A percentile compares a stretch with the other conserved stretches of the same genome.
phyloP scores from a whole-genome alignment of 2,329 filamentous ascomycete species.

The Botrytis deweyae region DNA sequence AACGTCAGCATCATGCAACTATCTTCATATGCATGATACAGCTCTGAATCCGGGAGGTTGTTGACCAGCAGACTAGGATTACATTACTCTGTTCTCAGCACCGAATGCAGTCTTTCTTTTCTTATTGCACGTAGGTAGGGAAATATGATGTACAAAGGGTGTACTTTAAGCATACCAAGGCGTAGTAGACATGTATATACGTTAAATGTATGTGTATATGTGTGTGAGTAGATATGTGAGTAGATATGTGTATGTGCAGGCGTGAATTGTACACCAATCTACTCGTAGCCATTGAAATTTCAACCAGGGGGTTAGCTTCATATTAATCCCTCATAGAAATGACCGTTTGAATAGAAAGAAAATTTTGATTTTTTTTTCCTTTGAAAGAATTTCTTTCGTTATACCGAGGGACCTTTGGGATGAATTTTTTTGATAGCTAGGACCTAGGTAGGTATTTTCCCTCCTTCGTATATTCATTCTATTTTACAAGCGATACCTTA shows the following conservation, averaged over 20 bases:
- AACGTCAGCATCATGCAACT: constrained; percentile 10
- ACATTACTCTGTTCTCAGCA: neutral
- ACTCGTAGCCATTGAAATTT: neutral
- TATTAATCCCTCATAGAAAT: constrained; percentile 16
- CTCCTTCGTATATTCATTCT: too few species aligned
- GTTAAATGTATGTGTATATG: neutral
- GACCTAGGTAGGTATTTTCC: neutral
- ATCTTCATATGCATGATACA: constrained; percentile 2
- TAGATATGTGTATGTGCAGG: neutral
- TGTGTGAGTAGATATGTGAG: neutral
- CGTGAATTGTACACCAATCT: neutral
- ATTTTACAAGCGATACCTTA: neutral
- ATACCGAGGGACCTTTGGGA: neutral
- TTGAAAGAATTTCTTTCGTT: constrained; percentile 1
- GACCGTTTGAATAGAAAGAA: neutral
- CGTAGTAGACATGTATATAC: neutral
- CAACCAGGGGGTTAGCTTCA: neutral
- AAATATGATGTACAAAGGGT: neutral
- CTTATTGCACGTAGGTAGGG: neutral
- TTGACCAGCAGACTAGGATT: neutral
- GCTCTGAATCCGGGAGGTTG: neutral
- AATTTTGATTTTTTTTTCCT: neutral
- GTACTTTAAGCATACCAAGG: neutral
- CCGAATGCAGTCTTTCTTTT: neutral
- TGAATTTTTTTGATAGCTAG: neutral